Evolutionary conservation across 306 rosid species (phyloP).

Genomic region (Trichosanthes truncata): DNA sequence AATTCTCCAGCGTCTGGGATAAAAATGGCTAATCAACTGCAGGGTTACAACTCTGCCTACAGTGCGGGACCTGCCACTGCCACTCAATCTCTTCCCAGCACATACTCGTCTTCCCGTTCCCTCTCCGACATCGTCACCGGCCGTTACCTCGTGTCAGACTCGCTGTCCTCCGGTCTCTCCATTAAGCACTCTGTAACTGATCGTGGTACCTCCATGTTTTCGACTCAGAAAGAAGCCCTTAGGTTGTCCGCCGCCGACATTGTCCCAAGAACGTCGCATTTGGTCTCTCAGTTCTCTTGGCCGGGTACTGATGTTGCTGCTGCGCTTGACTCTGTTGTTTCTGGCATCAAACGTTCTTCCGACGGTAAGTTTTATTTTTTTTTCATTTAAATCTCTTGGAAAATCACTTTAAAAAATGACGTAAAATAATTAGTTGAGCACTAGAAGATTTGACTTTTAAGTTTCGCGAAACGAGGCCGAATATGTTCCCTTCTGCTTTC

Average conservation of each 20-base stretch:
- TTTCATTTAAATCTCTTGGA: not conserved
- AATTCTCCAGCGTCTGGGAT: not conserved
- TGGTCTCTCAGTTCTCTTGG: constrained; percentile 49
- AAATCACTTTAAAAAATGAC: not conserved
- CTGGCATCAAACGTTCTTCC: constrained; percentile 57
- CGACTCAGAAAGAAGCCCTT: constrained; percentile 9
- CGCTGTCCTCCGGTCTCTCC: not conserved
- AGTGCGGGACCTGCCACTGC: not conserved
- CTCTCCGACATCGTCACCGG: constrained; percentile 4
- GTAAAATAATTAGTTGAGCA: not conserved
- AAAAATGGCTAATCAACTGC: constrained; percentile 4
- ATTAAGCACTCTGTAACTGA: not conserved
- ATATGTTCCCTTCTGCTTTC: not conserved
- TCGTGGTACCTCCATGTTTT: constrained; percentile 3
- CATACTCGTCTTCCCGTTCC: not conserved
- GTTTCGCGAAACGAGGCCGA: not conserved
- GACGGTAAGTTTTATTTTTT: constrained; percentile 36
- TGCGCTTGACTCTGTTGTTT: constrained; percentile 24
- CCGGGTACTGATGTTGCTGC: constrained; percentile 23
- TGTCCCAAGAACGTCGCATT: constrained; percentile 31
- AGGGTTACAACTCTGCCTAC: not conserved
- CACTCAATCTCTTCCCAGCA: not conserved
- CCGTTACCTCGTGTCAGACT: not conserved
- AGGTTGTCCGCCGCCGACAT: constrained; percentile 23
- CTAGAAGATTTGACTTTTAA: not conserved